These are phyloP conservation scores for Blepharisma stoltei DNA, from an alignment of 73 alveolate species.

Conservation along the genomic window DNA sequence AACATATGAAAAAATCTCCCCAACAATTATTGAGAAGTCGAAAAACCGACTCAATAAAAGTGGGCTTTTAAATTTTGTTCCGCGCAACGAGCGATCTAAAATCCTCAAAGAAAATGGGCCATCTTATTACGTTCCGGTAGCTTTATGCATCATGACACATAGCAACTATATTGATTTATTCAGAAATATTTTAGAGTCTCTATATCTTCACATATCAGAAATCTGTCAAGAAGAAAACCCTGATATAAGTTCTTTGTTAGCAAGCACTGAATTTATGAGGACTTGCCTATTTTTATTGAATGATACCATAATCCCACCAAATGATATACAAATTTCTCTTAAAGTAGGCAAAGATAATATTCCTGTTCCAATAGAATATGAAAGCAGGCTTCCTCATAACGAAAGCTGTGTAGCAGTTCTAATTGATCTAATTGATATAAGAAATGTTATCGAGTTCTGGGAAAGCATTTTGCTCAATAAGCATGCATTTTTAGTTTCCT, in stretches of 20 bases:
- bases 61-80: background rate
- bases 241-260: background rate
- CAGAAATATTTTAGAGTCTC: background rate
- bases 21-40: background rate
- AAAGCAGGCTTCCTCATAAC: background rate
- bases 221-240: background rate
- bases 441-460: conserved; percentile 14
- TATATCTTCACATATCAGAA: conserved; percentile 2
- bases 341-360: conserved; percentile 11
- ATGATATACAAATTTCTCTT: background rate
- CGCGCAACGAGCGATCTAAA: too few species aligned
- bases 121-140: background rate
- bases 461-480: conserved; percentile 7
- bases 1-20: background rate
- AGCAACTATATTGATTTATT: conserved; percentile 11
- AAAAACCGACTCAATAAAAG: background rate
- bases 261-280: background rate
- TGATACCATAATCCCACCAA: conserved; percentile 19
- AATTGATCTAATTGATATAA: conserved; percentile 2
- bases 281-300: background rate
- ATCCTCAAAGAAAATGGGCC: background rate
- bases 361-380: background rate
- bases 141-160: conserved; percentile 13
- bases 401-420: conserved; percentile 22
- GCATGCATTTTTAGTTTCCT: background rate